Conservation (phyloP, 2,329 filamentous ascomycete genomes). For the Anisogramma anomala region DNA sequence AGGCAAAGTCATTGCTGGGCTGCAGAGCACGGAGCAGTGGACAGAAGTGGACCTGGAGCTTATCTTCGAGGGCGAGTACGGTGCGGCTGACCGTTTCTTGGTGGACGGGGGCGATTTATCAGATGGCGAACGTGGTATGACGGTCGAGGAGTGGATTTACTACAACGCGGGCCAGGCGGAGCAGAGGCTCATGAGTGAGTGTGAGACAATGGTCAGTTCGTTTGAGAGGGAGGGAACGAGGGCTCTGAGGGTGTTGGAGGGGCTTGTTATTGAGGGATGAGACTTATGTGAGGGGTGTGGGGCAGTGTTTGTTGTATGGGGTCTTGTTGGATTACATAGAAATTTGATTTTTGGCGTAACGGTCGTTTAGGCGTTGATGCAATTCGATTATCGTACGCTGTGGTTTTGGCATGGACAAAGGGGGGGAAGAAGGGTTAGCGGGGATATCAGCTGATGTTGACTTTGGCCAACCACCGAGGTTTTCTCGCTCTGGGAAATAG, state of each 20-base stretch:
- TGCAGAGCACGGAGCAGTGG: constrained; percentile 56
- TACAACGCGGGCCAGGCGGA: constrained; percentile 73
- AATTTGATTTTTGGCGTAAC: neutral
- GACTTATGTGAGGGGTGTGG: too few species aligned
- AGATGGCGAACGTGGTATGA: constrained; percentile 76
- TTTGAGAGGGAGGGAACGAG: constrained; percentile 76
- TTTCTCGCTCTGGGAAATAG: too few species aligned
- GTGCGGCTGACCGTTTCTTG: constrained; percentile 34
- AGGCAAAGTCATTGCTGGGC: constrained; percentile 38
- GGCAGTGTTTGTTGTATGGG: neutral
- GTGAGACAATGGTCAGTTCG: constrained; percentile 66
- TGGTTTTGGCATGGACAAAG: too few species aligned
- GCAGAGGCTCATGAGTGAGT: constrained; percentile 65
- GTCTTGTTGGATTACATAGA: neutral
- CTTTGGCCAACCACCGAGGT: too few species aligned
- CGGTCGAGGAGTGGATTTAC: constrained; percentile 83
- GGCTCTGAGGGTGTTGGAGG: constrained; percentile 68
- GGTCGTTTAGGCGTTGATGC: neutral
- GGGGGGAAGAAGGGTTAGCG: too few species aligned
- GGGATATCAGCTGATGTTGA: too few species aligned
- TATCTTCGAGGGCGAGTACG: constrained; percentile 41
- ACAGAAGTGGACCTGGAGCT: constrained; percentile 63
- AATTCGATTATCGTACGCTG: too few species aligned
- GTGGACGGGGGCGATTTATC: constrained; percentile 51
- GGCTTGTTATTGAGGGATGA: constrained; percentile 41